phyloP scores from a whole-genome alignment of 225 moss, liverwort and hornwort genomes.

The Marchantia polymorpha region DNA sequence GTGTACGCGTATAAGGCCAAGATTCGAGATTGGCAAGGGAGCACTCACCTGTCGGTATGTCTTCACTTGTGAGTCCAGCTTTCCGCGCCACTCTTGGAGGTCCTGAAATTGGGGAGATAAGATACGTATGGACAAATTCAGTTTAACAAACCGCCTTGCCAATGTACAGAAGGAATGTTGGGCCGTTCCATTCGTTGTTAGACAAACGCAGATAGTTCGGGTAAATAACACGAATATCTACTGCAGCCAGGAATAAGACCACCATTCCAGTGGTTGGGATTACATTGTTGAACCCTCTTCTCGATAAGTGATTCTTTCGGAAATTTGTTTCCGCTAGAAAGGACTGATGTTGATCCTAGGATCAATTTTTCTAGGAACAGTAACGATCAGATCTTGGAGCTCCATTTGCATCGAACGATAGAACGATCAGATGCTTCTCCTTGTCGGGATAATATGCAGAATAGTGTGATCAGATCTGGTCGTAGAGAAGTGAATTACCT shows the following conservation, averaged over 20 bases:
- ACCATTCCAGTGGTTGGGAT: too few species aligned
- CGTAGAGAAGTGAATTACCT: constrained; percentile 31
- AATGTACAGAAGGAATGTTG: background rate
- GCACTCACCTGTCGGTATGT: constrained; percentile 75
- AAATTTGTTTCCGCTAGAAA: too few species aligned
- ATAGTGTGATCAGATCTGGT: background rate
- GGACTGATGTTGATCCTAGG: too few species aligned
- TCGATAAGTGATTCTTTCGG: too few species aligned
- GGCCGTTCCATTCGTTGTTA: background rate
- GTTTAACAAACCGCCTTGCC: background rate
- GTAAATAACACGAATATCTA: too few species aligned
- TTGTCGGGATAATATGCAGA: too few species aligned
- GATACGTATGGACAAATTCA: background rate
- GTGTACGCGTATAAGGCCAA: background rate
- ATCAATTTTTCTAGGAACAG: too few species aligned
- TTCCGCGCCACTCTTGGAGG: constrained; percentile 89
- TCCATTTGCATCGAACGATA: too few species aligned
- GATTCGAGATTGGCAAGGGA: background rate
- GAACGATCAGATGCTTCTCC: too few species aligned
- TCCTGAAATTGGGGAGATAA: constrained; percentile 46
- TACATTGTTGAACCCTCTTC: too few species aligned
- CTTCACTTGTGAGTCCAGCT: constrained; percentile 83
- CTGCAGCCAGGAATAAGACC: too few species aligned
- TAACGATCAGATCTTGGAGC: background rate
- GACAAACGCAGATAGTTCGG: background rate